Conservation (phyloP, 352 stramenopile species). For the Chrysophaeum taylorii region DNA sequence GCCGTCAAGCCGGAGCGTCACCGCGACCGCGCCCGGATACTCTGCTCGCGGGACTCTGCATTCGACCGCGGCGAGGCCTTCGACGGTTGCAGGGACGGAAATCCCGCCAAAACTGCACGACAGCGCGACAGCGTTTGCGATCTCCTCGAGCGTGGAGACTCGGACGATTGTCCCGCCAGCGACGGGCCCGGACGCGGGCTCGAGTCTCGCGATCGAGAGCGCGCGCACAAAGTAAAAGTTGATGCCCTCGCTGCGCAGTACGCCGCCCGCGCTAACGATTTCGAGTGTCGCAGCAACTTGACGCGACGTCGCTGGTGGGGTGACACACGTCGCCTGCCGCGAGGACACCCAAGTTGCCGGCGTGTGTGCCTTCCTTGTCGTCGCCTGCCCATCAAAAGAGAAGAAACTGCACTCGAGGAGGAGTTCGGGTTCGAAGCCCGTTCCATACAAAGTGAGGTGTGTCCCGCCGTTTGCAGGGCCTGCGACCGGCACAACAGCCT, state of each 20-base stretch:
- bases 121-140: conserved; percentile 5
- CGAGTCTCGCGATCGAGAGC: neutral
- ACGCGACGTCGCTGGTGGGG: neutral
- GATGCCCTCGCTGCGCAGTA: neutral
- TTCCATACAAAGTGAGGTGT: neutral
- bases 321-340: neutral
- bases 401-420: neutral
- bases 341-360: neutral
- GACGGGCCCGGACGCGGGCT: neutral
- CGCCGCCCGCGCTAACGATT: neutral
- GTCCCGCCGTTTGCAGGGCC: neutral
- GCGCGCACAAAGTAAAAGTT: neutral
- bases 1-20: neutral
- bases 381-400: neutral
- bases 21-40: neutral
- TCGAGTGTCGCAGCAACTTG: neutral
- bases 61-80: neutral
- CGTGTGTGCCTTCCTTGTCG: neutral
- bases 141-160: neutral
- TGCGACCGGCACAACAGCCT: neutral
- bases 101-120: neutral
- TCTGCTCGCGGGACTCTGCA: neutral
- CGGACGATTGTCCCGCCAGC: conserved; percentile 12
- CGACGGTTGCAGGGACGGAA: neutral
- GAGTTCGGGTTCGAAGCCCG: too few relatives aligned